Evolutionary conservation across 176 grass and related monocot species (phyloP).

Genomic region (Carex parvula): DNA sequence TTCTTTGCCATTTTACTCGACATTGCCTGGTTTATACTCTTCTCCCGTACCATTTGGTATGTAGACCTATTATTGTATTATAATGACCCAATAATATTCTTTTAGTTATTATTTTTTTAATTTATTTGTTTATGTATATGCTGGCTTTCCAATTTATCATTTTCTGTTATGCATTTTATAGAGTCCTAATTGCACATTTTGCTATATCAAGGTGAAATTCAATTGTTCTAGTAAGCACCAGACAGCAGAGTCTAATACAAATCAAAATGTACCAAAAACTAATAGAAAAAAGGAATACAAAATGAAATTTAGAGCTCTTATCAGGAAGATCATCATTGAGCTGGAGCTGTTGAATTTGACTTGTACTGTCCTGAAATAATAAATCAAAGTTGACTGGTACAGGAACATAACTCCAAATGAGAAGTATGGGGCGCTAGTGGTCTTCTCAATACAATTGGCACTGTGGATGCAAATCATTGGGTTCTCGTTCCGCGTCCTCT

Average conservation of each 20-base stretch:
- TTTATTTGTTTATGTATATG: background rate
- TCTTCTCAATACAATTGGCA: conserved; percentile 83
- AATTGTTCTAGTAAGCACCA: background rate
- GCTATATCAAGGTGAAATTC: background rate
- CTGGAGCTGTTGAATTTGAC: background rate
- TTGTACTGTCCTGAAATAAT: background rate
- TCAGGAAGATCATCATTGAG: background rate
- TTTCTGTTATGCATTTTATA: background rate
- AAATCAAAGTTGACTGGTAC: conserved; percentile 5
- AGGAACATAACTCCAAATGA: conserved; percentile 81
- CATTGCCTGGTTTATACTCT: conserved; percentile 92
- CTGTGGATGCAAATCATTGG: conserved; percentile 98
- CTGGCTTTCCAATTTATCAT: conserved; percentile 1
- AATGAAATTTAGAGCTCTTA: background rate
- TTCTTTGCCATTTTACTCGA: conserved; percentile 78
- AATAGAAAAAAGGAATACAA: background rate
- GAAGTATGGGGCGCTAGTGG: conserved; percentile 62
- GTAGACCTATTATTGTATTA: conserved; percentile 18
- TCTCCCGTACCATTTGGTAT: conserved; percentile 93
- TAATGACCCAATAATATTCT: background rate
- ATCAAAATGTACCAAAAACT: background rate
- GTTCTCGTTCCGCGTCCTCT: conserved; percentile 96
- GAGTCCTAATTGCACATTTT: background rate
- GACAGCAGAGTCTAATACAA: background rate
- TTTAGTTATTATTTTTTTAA: background rate